Percentiles rank a stretch among this genome's conserved stretches.
These are phyloP conservation scores for Pterocarpus macrocarpus DNA, from an alignment of 306 rosid species.

Conservation along the genomic window DNA sequence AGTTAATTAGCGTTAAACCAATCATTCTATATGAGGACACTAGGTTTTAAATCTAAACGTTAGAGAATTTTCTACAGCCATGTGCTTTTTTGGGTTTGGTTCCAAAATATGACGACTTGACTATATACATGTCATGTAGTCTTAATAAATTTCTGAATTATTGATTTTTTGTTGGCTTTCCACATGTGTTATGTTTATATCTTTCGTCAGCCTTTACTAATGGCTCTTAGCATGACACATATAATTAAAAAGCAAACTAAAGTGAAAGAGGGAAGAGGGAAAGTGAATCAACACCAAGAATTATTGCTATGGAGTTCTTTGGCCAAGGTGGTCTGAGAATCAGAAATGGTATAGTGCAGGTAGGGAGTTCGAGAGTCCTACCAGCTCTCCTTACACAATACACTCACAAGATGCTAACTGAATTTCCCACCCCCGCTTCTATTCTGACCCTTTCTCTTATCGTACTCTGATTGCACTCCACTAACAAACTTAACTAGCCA, in stretches of 20 bases:
- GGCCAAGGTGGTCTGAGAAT: too few relatives aligned
- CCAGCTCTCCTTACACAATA: too few relatives aligned
- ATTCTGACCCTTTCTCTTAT: too few relatives aligned
- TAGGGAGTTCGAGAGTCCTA: too few relatives aligned
- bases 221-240: slow-evolving; percentile 22
- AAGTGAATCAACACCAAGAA: too few relatives aligned
- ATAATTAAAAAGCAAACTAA: not conserved
- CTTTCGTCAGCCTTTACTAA: not conserved
- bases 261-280: too few relatives aligned
- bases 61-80: not conserved
- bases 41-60: not conserved
- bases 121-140: slow-evolving; percentile 10
- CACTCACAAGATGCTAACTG: too few relatives aligned
- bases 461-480: too few relatives aligned
- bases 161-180: slow-evolving; percentile 32
- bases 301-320: too few relatives aligned
- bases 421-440: too few relatives aligned
- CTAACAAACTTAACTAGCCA: too few relatives aligned
- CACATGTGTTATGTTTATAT: slow-evolving; percentile 8
- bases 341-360: too few relatives aligned
- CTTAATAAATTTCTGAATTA: slow-evolving; percentile 19
- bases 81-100: not conserved
- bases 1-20: not conserved
- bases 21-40: slow-evolving; percentile 3
- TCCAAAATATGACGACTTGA: not conserved